Base-by-base conservation (phyloP, 768 basidiomycete genomes). In the Lactarius hatsudake region DNA sequence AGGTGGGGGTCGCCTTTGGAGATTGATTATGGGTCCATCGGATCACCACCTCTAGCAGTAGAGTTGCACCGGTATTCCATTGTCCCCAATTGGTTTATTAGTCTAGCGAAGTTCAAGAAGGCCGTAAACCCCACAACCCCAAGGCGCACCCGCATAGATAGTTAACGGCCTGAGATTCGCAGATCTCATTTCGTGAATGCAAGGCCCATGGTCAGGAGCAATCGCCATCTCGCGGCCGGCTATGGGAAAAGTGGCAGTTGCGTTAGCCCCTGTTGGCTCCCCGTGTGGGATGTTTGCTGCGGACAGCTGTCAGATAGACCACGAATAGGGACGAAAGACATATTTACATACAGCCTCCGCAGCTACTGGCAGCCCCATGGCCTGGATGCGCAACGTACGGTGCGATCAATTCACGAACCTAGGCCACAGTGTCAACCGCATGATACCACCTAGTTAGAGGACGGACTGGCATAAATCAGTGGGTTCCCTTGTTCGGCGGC, bases 301-400 rank as follows among this genome's bases (percentile, higher is more conserved):
- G 23, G 8, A 30, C 5, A 2, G 15, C 15, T 28, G 9, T 32
- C 51, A 26, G 36, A 10, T 56, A 28, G 43, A 54, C 18, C 43
- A 9, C 42, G 53, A 58, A 53, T 45, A 23, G 59, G 9, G 43
- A 40, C 12, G 23, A 57, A n/a, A 6, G 30, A 8, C 51, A 28
- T 23, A 43, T n/a, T 15, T n/a, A 36, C 34, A 36, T 15, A 58
- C 51, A 5, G 42, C 62, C 36, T 64, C 48, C 66, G 66, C 36
- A 62, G 45, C 61, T 32, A 43, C 36, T 53, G 12, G 18, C 45
- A 13, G 17, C 10, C 5, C n/a, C 13, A 38, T 38, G 38, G 13
- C 38, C 0, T 38, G 36, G 30, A 59, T 40, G 18, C 38, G n/a
- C 59, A 15, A 45, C 5, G 62, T n/a, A 17, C 34, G 10, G 34